Percentiles rank a stretch among this genome's conserved stretches.
These are phyloP conservation scores for Fimicolochytrium jonesii DNA, from an alignment of 192 early-diverging fungal species.

Conservation along the genomic window DNA sequence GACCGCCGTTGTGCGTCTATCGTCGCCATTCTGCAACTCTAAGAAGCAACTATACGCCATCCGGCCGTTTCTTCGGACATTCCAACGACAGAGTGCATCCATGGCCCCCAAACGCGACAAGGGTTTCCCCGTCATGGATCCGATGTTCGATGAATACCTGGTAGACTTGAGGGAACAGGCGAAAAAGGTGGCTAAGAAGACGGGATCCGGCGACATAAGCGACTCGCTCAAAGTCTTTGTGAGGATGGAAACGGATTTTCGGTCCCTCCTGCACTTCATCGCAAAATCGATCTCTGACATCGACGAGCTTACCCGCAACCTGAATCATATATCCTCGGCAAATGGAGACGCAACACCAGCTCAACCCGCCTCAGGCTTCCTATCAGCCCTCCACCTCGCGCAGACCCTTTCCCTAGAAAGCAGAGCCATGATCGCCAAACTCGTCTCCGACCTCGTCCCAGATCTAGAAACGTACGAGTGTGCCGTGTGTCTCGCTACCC, in stretches of 20 bases:
- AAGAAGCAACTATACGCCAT: background rate
- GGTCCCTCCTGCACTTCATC: background rate
- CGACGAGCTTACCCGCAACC: background rate
- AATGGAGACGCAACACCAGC: too few species aligned
- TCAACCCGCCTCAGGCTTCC: background rate
- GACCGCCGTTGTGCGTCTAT: background rate
- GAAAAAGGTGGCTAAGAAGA: background rate
- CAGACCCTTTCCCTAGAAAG: background rate
- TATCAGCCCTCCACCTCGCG: background rate
- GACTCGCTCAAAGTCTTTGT: background rate
- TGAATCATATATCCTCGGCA: too few species aligned
- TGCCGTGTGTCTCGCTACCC: constrained; percentile 9
- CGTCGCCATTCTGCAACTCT: constrained; percentile 5
- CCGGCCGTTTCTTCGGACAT: constrained; percentile 2
- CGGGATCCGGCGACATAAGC: background rate
- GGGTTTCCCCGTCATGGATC: background rate
- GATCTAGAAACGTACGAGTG: constrained; percentile 1
- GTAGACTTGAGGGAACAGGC: background rate
- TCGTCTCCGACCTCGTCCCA: background rate
- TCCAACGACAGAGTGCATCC: background rate
- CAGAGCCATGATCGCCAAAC: background rate
- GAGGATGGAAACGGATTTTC: background rate
- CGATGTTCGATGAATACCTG: background rate
- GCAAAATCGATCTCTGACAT: background rate
- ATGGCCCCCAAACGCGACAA: background rate